A percentile compares a stretch with the other conserved stretches of the same genome.
Conservation (phyloP, 2,329 filamentous ascomycete genomes). For the Neopestalotiopsis sp. region DNA sequence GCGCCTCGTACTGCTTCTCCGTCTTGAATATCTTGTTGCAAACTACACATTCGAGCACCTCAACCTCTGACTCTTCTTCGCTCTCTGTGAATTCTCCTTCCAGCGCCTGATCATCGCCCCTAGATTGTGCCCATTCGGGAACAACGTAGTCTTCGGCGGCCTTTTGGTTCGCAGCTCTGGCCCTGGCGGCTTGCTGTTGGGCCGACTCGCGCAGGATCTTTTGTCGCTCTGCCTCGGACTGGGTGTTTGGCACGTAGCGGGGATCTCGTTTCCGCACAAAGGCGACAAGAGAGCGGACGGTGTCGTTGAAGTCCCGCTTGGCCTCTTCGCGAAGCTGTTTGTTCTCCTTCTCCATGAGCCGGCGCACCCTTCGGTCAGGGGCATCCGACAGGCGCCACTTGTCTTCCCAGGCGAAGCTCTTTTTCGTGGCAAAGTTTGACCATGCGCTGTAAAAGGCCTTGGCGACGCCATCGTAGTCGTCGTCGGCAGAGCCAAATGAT, state of each 20-base stretch:
- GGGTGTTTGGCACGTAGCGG: constrained; percentile 77
- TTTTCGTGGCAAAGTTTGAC: constrained; percentile 81
- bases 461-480: constrained; percentile 77
- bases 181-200: constrained; percentile 82
- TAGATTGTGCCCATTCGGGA: constrained; percentile 76
- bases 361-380: constrained; percentile 80
- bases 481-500: constrained; percentile 78
- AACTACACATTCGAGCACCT: constrained; percentile 74
- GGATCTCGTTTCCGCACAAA: constrained; percentile 94
- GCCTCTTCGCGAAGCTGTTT: constrained; percentile 82
- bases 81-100: constrained; percentile 63
- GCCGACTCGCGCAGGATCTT: constrained; percentile 78
- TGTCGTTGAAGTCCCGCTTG: constrained; percentile 88
- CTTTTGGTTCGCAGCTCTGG: constrained; percentile 80
- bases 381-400: constrained; percentile 83
- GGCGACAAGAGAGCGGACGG: constrained; percentile 81
- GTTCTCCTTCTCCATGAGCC: constrained; percentile 96
- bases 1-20: constrained; percentile 87
- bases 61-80: constrained; percentile 60
- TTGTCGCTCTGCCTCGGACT: constrained; percentile 82
- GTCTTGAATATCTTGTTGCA: constrained; percentile 88
- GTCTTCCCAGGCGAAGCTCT: constrained; percentile 90
- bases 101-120: constrained; percentile 56
- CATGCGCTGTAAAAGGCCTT: constrained; percentile 83
- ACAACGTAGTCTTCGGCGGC: constrained; percentile 68